Evolutionary conservation across 2,329 filamentous ascomycete genomes (phyloP), one percentile per base, ranked within the genome.

Genomic region (Pseudogymnoascus sp.): DNA sequence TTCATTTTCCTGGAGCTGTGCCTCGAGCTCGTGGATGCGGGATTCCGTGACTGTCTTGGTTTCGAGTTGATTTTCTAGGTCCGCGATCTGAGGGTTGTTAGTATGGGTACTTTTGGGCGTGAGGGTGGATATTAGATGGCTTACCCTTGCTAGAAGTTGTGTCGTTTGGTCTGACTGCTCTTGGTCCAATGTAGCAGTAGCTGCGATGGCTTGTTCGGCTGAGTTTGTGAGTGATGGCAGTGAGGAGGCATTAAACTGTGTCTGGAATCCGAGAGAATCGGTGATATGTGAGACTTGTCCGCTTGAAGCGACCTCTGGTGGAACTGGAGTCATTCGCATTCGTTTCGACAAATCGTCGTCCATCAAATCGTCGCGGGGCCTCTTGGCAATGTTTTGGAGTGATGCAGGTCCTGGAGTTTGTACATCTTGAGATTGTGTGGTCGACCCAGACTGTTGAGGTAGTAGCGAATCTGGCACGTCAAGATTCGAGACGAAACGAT

Each of bases 11-110:
- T 63, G 63, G 10, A 73, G 47, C 40, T 69, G 62, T 3, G 54
- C 34, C 63, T 80, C 72, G 3, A 82, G 69, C 12, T 74, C 70
- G 5, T 68, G 69, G 26, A 79, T 71, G 76, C 78, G 62, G 26
- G 57, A n/a, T 26, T 40, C 59, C 3, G 16, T 62, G 29, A 39
- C 59, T 34, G 61, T 29, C 23, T 45, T 62, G 36, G 37, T 10
- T 47, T 54, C 39, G 37, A 62, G 61, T 26, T 62, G 36, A 16
- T 6, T 18, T 57, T 79, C 70, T 2, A 82, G 69, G 12, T 74
- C 70, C 5, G 67, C 69, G 26, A 79, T 72, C 77, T 79, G 62
- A 23, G 51, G 29, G 4, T 18, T 57, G 34, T 61, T 61, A 61
- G 59, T 39, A 39, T 26, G 21, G 16, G 21, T 42, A 12, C 18